Percentiles rank a stretch among this genome's conserved stretches.
Conservation (phyloP, 2,329 filamentous ascomycete genomes). For the Scedosporium minutisporum region DNA sequence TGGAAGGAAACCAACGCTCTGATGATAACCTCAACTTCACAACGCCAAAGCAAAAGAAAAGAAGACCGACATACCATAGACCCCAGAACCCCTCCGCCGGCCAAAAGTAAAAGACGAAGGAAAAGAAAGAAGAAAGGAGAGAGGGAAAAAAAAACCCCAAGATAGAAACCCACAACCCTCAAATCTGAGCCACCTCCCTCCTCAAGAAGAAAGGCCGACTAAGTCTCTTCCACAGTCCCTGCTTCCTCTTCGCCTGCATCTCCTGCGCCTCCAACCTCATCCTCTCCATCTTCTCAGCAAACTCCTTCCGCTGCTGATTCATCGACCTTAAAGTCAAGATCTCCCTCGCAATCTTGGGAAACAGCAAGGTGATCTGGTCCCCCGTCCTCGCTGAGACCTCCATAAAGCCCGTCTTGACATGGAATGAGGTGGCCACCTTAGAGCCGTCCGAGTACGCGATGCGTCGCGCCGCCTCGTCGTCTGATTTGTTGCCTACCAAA, state of each 20-base stretch:
- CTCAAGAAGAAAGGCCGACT: slow-evolving; percentile 5
- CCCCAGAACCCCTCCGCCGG: neutral
- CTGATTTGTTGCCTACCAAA: slow-evolving; percentile 16
- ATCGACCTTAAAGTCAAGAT: neutral
- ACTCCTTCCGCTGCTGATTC: slow-evolving; percentile 3
- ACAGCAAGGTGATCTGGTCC: slow-evolving; percentile 23
- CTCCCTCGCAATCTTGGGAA: slow-evolving; percentile 22
- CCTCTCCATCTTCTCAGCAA: slow-evolving; percentile 2
- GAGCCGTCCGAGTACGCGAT: slow-evolving; percentile 21
- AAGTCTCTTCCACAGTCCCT: slow-evolving; percentile 3
- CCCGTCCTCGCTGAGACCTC: slow-evolving; percentile 26
- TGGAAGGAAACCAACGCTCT: neutral
- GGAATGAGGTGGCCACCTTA: slow-evolving; percentile 14
- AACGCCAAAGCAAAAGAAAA: neutral
- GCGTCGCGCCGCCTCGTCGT: slow-evolving; percentile 19
- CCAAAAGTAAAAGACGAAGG: neutral
- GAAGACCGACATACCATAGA: neutral
- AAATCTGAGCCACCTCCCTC: slow-evolving; percentile 4
- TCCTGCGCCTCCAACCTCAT: neutral
- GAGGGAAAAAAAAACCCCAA: neutral
- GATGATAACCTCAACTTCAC: neutral
- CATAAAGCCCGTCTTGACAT: slow-evolving; percentile 17
- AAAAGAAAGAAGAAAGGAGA: neutral
- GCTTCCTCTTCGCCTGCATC: neutral
- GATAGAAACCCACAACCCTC: neutral